These are phyloP conservation scores for Colletotrichum neosansevieriae DNA, from an alignment of 2,329 filamentous ascomycete genomes.

Conservation along the genomic window DNA sequence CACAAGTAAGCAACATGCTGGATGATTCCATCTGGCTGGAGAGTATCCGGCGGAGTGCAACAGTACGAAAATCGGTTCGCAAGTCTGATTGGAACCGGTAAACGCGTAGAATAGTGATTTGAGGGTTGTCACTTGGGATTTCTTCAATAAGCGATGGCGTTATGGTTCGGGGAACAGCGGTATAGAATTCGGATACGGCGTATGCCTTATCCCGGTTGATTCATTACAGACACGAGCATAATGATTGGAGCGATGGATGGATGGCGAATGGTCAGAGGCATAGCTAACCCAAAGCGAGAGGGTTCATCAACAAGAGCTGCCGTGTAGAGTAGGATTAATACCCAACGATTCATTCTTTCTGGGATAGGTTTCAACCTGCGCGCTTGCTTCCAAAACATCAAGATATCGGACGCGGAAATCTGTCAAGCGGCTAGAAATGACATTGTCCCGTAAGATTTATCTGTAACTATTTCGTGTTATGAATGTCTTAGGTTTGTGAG, in stretches of 20 bases:
- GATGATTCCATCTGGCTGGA: conserved; percentile 94
- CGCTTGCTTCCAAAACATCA: too few relatives aligned
- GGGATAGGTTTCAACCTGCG: too few relatives aligned
- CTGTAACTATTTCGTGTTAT: too few relatives aligned
- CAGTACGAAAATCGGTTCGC: conserved; percentile 62
- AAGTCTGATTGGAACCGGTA: conserved; percentile 36
- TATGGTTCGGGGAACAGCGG: conserved; percentile 6
- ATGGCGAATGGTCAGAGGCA: too few relatives aligned
- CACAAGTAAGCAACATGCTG: conserved; percentile 85
- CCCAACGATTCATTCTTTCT: too few relatives aligned
- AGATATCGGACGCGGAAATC: too few relatives aligned
- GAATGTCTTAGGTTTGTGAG: too few relatives aligned
- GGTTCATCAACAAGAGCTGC: too few relatives aligned
- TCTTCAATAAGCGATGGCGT: conserved; percentile 31
- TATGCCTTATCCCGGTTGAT: background rate
- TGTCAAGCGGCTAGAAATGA: too few relatives aligned
- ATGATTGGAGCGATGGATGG: background rate
- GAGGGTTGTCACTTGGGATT: background rate
- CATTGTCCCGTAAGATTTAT: too few relatives aligned
- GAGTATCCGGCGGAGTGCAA: conserved; percentile 90
- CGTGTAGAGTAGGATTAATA: too few relatives aligned
- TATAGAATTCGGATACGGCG: conserved; percentile 3
- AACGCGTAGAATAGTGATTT: background rate
- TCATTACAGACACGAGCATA: background rate
- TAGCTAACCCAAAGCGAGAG: too few relatives aligned